Evolutionary conservation across 495 filamentous ascomycete genomes (phyloP), one percentile per base, ranked within the genome.

Genomic region (Talaromyces nanjingensis): DNA sequence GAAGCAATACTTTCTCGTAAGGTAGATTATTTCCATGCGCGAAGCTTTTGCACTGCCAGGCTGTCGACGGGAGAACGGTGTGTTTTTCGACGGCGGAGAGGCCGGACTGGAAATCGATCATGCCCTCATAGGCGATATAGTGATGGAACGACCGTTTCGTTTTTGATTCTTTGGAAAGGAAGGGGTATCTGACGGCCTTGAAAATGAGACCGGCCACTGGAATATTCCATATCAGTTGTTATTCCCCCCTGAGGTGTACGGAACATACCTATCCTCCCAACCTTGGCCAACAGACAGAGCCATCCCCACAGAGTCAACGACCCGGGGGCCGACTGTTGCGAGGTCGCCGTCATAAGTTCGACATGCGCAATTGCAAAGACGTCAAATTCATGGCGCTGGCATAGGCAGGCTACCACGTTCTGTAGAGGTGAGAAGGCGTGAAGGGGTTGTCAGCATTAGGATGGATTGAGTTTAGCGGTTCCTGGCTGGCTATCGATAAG

Each of bases 61-160:
- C 20, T 3, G 52, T 25, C 14, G 52, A 24, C 11, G 25, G 25
- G 4, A 55, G 52, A 29, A 29, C 52, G 20, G 52, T 8, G 11
- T 55, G 52, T 29, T 25, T 55, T 27, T 55, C 52, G 22, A 14
- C 11, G n/a, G 52, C 0, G 20, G 52, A 22, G 4, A 55, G 22
- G 14, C 52, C 22, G 11, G 52, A 55, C 14, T 55, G 52, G 52
- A 55, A 55, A 55, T 55, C 52, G 24, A 55, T 55, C 52, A 55
- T 55, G 20, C 52, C 52, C 24, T 55, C 11, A 55, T 25, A 55
- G 12, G 52, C 22, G 6, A 55, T 55, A 8, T 55, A 55, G 20
- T 24, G 25, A 11, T 55, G 52, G 25, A 55, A 55, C 2, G 52
- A 55, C 4, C 45, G 16, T 9, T 49, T 55, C 2, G 52, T 16